These are phyloP conservation scores for Metschnikowia anglica DNA, from an alignment of 805 yeast genomes.

Conservation along the genomic window DNA sequence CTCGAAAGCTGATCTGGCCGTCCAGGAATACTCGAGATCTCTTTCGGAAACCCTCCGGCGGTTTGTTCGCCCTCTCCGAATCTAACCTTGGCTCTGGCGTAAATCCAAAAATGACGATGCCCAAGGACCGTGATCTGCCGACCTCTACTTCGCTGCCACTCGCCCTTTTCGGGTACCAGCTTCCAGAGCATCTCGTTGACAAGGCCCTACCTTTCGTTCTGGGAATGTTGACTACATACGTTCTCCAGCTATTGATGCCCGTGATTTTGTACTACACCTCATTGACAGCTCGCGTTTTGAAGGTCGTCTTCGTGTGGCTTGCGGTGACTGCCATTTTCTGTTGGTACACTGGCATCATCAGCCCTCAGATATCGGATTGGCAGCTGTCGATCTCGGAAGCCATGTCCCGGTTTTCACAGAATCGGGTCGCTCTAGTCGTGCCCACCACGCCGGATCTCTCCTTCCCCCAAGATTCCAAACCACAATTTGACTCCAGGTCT, in stretches of 20 bases:
- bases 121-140: background rate
- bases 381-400: background rate
- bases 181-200: slow-evolving; percentile 1
- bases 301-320: slow-evolving; percentile 27
- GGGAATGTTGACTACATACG: slow-evolving; percentile 28
- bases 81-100: too few species aligned
- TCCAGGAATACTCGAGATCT: too few species aligned
- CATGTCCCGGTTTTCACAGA: background rate
- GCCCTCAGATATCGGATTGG: background rate
- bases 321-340: slow-evolving; percentile 23
- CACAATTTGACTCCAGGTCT: background rate
- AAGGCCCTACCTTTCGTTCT: slow-evolving; percentile 23
- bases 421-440: background rate
- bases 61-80: too few species aligned
- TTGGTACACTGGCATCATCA: slow-evolving; percentile 32
- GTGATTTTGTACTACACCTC: slow-evolving; percentile 23
- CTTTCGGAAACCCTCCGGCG: too few species aligned
- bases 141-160: background rate
- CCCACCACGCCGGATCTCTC: background rate
- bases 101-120: background rate
- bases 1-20: too few species aligned
- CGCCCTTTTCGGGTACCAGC: background rate
- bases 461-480: background rate
- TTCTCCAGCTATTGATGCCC: slow-evolving; percentile 25
- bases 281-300: slow-evolving; percentile 22